These are phyloP conservation scores for Coniella lustricola DNA, from an alignment of 2,329 filamentous ascomycete genomes.

Conservation along the genomic window DNA sequence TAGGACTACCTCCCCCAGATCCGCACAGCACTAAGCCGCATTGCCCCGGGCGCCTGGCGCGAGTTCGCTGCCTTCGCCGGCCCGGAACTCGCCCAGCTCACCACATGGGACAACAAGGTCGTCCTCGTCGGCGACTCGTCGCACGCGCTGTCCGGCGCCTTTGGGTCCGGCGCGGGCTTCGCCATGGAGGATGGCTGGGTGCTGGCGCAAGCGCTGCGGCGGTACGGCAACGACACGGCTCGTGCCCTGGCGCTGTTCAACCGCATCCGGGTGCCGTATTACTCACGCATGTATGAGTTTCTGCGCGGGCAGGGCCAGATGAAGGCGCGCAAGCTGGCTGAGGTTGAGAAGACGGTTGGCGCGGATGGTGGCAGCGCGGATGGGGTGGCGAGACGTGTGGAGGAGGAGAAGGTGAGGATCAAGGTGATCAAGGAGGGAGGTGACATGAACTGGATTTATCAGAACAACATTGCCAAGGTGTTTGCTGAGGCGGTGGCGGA, in stretches of 20 bases:
- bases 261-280: constrained; percentile 24
- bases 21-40: background rate
- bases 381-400: background rate
- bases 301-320: constrained; percentile 2
- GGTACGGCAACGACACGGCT: constrained; percentile 20
- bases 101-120: constrained; percentile 29
- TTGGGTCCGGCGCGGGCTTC: constrained; percentile 33
- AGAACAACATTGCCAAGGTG: constrained; percentile 17
- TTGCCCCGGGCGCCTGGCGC: constrained; percentile 13
- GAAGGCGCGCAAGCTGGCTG: constrained; percentile 10
- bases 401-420: constrained; percentile 14
- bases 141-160: constrained; percentile 43
- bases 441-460: constrained; percentile 18
- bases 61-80: constrained; percentile 26
- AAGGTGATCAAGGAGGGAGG: constrained; percentile 15
- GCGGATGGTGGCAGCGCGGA: background rate
- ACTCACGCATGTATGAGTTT: constrained; percentile 23
- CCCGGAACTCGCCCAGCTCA: constrained; percentile 23
- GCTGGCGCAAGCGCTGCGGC: constrained; percentile 22
- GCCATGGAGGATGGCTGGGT: constrained; percentile 28
- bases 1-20: constrained; percentile 14
- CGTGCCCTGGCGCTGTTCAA: constrained; percentile 23
- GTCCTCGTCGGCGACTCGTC: constrained; percentile 49
- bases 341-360: constrained; percentile 4
- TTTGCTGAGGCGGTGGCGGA: constrained; percentile 8